phyloP scores from a whole-genome alignment of 2,329 filamentous ascomycete genomes.

The Aspergillus intermedius region DNA sequence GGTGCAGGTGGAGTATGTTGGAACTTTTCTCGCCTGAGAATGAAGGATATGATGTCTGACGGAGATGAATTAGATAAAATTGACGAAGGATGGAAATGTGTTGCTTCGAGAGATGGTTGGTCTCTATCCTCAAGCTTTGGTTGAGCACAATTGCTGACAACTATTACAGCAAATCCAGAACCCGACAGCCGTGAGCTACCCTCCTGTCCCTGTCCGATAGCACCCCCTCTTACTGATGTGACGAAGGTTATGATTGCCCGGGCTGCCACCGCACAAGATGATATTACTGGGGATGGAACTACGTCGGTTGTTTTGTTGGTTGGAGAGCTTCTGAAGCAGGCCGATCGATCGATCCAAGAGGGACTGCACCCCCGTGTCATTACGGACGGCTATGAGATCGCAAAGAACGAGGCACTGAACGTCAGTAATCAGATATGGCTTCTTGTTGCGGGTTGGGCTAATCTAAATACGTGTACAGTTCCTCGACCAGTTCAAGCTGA shows the following conservation, averaged over 20 bases:
- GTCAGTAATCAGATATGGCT: slow-evolving; percentile 36
- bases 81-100: slow-evolving; percentile 98
- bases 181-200: slow-evolving; percentile 70
- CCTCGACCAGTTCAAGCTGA: slow-evolving; percentile 86
- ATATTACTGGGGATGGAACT: slow-evolving; percentile 96
- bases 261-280: slow-evolving; percentile 93
- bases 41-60: slow-evolving; percentile 11
- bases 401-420: slow-evolving; percentile 86
- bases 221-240: slow-evolving; percentile 14
- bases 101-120: slow-evolving; percentile 59
- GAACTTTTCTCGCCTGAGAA: slow-evolving; percentile 6
- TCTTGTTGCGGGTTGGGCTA: slow-evolving; percentile 8
- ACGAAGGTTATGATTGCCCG: slow-evolving; percentile 60
- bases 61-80: slow-evolving; percentile 65
- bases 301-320: slow-evolving; percentile 93
- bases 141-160: slow-evolving; percentile 23
- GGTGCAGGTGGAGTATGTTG: slow-evolving; percentile 51
- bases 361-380: slow-evolving; percentile 95
- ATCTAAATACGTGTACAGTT: slow-evolving; percentile 52
- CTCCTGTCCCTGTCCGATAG: slow-evolving; percentile 4
- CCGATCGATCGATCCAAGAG: slow-evolving; percentile 90
- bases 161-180: slow-evolving; percentile 78
- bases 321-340: slow-evolving; percentile 95
- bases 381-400: slow-evolving; percentile 95
- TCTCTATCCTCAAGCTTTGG: slow-evolving; percentile 7